Conservation (phyloP, 306 rosid species). For the Citrullus mucosospermus region DNA sequence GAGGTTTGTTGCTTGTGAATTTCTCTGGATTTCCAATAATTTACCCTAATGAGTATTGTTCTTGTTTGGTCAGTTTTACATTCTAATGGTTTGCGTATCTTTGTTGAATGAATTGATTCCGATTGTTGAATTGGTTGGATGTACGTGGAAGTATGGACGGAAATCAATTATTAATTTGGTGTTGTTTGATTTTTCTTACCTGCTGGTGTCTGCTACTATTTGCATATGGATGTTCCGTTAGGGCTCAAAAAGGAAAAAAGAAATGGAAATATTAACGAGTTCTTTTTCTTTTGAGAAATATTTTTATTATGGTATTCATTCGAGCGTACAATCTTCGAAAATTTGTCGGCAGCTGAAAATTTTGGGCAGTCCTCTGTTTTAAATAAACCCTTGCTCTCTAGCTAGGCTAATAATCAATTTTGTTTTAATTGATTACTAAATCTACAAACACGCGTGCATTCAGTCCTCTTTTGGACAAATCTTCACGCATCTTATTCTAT, state of each 20-base stretch:
- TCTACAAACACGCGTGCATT: neutral
- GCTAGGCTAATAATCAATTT: neutral
- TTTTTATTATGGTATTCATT: neutral
- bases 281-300: no score
- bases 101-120: neutral
- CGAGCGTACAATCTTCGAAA: neutral
- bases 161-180: neutral
- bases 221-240: neutral
- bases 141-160: neutral
- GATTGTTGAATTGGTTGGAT: neutral
- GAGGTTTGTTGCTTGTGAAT: constrained; percentile 34
- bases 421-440: neutral
- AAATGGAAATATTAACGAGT: neutral
- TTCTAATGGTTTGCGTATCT: neutral
- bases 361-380: neutral
- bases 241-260: neutral
- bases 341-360: neutral
- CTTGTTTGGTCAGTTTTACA: neutral
- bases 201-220: neutral
- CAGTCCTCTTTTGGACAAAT: neutral
- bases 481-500: neutral
- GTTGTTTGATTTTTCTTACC: neutral
- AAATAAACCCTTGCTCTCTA: neutral
- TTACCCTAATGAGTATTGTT: neutral
- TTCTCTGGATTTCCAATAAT: neutral